Evolutionary conservation across 1,284 basidiomycete genomes (phyloP), one percentile per base, ranked within the genome.

Genomic region (Irpex lacteus): DNA sequence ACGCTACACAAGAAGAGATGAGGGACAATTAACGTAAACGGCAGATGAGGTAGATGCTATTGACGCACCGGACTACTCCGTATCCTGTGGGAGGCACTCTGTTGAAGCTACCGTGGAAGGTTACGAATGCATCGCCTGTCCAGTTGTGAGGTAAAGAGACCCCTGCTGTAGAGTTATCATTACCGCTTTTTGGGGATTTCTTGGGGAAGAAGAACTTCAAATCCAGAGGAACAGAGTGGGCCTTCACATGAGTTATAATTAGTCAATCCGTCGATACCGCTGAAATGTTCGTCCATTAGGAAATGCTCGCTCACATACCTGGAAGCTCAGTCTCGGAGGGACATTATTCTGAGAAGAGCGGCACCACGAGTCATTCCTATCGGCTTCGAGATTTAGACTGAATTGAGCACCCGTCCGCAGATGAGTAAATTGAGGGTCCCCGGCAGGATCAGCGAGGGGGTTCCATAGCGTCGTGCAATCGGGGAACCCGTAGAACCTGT

Each of bases 221-320:
- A 66, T 80, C 80, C 9, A 80, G 71, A 4, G 80, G 79, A 0
- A 77, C 79, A 3, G 79, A 80, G 68, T 80, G 79, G 1, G 80
- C 78, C 79, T 81, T 60, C 9, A 44, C 19, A 34, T 9, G 7
- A 26, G 32, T 18, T 8, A 11, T 21, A 52, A 5, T 26, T 26
- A 55, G 18, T 38, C 52, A 34, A n/a, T 26, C 15, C 18, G 26
- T 21, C 8, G 37, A 49, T 59, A 21, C 15, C 44, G 6, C 40
- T 8, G 61, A n/a, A 11, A 18, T 15, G 36, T 38, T 6, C 4
- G 32, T 32, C 36, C 34, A n/a, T 34, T 2, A 38, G 18, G 18
- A 52, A 11, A 15, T 9, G 15, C 40, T 44, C 11, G 8, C 11
- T 15, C 11, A 15, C 40, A 15, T 34, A 66, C 65, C 60, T 66